Conservation (phyloP, 2,329 filamentous ascomycete species). For the Dothiorella sarmentorum region DNA sequence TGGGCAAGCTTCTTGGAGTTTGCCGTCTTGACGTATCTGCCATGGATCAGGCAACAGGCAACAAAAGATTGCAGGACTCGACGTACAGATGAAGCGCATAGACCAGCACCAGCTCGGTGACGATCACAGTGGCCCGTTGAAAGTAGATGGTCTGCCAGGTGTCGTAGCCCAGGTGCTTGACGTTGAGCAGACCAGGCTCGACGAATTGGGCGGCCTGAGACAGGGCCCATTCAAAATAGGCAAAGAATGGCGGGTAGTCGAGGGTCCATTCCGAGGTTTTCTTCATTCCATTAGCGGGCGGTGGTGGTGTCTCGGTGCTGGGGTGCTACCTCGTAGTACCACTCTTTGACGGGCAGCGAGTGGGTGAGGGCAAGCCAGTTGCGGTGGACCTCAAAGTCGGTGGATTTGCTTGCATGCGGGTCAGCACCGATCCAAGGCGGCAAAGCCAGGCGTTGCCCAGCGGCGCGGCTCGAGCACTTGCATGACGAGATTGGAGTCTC, state of each 20-base stretch:
- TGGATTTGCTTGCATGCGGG: slow-evolving; percentile 71
- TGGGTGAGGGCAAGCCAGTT: slow-evolving; percentile 98
- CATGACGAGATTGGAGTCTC: slow-evolving; percentile 4
- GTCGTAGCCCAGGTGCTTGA: slow-evolving; percentile 79
- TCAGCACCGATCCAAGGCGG: neutral
- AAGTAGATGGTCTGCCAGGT: slow-evolving; percentile 95
- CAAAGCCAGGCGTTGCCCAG: slow-evolving; percentile 1
- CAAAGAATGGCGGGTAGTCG: slow-evolving; percentile 98
- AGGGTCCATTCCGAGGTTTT: slow-evolving; percentile 99
- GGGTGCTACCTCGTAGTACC: slow-evolving; percentile 77
- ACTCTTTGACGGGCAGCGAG: slow-evolving; percentile 79
- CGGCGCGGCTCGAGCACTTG: slow-evolving; percentile 7
- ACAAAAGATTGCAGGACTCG: neutral
- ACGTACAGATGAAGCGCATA: slow-evolving; percentile 74
- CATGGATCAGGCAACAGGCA: slow-evolving; percentile 22
- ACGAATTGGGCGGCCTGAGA: slow-evolving; percentile 74
- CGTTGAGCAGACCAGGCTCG: slow-evolving; percentile 76
- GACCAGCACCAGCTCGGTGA: slow-evolving; percentile 78
- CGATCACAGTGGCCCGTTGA: slow-evolving; percentile 82
- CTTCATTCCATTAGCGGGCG: slow-evolving; percentile 34
- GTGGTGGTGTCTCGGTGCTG: neutral
- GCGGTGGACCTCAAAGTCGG: slow-evolving; percentile 96
- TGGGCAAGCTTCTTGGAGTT: slow-evolving; percentile 75
- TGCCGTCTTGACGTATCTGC: slow-evolving; percentile 71
- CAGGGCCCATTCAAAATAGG: slow-evolving; percentile 91